Evolutionary conservation across 83 land plant species (phyloP).

Genomic region (Diphasiastrum complanatum): DNA sequence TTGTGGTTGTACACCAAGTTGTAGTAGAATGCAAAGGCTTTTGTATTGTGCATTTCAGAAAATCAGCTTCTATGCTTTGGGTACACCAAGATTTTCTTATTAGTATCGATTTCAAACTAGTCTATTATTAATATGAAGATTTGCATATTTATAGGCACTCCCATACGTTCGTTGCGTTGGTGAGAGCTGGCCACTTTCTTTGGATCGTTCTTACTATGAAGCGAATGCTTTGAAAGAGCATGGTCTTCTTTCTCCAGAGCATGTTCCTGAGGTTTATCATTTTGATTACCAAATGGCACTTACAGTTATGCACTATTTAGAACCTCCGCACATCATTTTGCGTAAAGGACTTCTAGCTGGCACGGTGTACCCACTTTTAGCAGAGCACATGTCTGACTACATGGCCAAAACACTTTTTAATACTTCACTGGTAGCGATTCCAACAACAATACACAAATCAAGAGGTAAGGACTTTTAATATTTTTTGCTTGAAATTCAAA

Average conservation of each 20-base stretch:
- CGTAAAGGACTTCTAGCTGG: constrained; percentile 88
- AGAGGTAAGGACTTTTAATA: constrained; percentile 34
- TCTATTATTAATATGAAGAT: neutral
- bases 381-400: constrained; percentile 84
- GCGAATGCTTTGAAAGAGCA: constrained; percentile 57
- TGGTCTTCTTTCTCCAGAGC: constrained; percentile 56
- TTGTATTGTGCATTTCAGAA: constrained; percentile 4
- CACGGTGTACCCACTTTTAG: constrained; percentile 72
- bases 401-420: constrained; percentile 79
- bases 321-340: constrained; percentile 92
- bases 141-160: constrained; percentile 41
- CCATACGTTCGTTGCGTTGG: constrained; percentile 89
- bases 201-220: constrained; percentile 89
- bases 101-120: neutral
- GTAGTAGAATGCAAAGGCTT: neutral
- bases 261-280: constrained; percentile 88
- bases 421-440: constrained; percentile 67
- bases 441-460: constrained; percentile 65
- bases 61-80: too few relatives aligned
- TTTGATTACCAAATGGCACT: constrained; percentile 74
- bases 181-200: constrained; percentile 85
- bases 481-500: constrained; percentile 3
- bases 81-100: too few relatives aligned
- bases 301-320: constrained; percentile 79
- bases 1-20: neutral